A percentile compares a stretch with the other conserved stretches of the same genome.
Conservation (phyloP, 169 alveolate species). For the Plasmodium vivax region DNA sequence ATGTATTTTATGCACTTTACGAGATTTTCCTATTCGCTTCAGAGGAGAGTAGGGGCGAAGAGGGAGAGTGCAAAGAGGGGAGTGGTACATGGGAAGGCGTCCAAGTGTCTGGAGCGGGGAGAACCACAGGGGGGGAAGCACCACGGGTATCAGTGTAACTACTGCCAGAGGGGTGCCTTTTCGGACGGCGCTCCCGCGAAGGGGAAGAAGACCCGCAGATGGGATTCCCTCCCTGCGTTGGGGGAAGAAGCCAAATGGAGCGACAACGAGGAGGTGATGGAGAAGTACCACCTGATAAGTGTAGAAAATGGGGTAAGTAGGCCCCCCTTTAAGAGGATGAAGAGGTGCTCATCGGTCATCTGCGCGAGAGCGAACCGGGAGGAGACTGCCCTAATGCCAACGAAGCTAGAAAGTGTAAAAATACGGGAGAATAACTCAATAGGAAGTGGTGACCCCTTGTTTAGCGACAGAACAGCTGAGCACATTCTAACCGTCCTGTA, state of each 20-base stretch:
- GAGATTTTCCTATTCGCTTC: conserved; percentile 35
- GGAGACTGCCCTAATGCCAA: not conserved
- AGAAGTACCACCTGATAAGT: not conserved
- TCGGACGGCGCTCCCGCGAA: not conserved
- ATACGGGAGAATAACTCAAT: not conserved
- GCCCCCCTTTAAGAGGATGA: not conserved
- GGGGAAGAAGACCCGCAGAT: not conserved
- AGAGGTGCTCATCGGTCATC: not conserved
- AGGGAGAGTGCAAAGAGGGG: not conserved
- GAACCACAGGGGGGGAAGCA: not conserved
- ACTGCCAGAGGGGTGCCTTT: not conserved
- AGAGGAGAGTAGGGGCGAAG: not conserved
- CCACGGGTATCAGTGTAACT: not conserved
- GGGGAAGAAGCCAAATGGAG: not conserved
- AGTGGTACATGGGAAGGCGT: not conserved
- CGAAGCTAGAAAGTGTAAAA: not conserved
- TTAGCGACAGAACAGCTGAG: not conserved
- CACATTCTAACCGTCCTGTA: not conserved
- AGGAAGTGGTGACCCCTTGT: not conserved
- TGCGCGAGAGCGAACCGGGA: not conserved
- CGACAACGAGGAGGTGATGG: not conserved
- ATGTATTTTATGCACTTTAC: conserved; percentile 73
- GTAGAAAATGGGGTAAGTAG: not conserved
- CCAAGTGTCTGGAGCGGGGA: not conserved
- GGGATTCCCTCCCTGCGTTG: not conserved